Evolutionary conservation across 257 asterid genomes (phyloP), one percentile per base, ranked within the genome.

Genomic region (Phtheirospermum japonicum): DNA sequence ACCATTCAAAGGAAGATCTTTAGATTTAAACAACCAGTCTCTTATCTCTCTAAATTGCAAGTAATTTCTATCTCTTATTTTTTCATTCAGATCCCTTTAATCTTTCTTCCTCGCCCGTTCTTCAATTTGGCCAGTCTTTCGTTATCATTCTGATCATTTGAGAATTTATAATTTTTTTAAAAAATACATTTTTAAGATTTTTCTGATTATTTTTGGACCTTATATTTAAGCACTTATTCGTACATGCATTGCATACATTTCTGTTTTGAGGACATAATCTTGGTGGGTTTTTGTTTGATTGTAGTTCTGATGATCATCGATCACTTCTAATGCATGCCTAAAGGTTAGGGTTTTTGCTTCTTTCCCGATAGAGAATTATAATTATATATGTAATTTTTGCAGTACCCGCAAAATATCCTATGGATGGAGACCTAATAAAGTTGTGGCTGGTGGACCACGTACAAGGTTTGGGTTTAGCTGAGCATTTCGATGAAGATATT

Each of bases 251-350:
- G 70, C 76, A 64, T 76, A 63, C 64, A 66, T 73, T 59, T 36
- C 46, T 12, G 19, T 49, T 26, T 39, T 14, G 19, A 42, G 77
- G 68, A 53, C 57, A 55, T 51, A 34, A 34, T 67, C 60, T 74
- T 70, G 66, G 68, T 54, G 68, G 82, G 65, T 68, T 57, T 68
- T 76, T 49, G 42, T 73, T 71, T 31, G 63, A 71, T 75, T 74
- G 11, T 66, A 34, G 20, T 66, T 64, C 54, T 54, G 71, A 72
- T 70, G 76, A 77, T 67, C 60, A 28, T 40, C 66, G 77, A 74
- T 77, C 72, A 67, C 62, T 71, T 63, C 26, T 26, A 55, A 66
- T 57, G 52, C 43, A 61, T 49, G 49, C 19, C 57, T 61, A 36
- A 58, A 62, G 59, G 46, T 71, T 71, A 31, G 76, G 79, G 77